Conservation (phyloP, 2,329 filamentous ascomycete genomes). For the Dactylellina parvicollis region DNA sequence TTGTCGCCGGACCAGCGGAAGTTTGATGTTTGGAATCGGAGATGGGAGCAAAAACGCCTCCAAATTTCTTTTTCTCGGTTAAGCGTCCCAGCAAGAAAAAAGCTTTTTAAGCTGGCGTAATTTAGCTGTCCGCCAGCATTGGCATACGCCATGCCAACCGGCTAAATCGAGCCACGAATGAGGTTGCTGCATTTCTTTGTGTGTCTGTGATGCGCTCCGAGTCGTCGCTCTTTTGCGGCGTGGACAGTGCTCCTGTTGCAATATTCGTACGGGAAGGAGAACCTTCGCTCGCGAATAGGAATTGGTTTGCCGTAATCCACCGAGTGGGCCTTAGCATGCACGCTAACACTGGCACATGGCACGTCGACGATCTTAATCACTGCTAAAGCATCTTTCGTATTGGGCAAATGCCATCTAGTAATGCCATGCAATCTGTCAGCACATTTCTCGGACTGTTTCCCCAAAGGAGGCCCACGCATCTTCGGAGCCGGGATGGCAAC, state of each 20-base stretch:
- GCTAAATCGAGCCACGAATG: slow-evolving; percentile 31
- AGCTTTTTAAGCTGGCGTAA: slow-evolving; percentile 54
- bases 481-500: neutral
- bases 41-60: slow-evolving; percentile 19
- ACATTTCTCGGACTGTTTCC: slow-evolving; percentile 23
- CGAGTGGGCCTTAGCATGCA: slow-evolving; percentile 17
- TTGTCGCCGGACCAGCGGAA: slow-evolving; percentile 46
- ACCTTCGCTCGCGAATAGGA: neutral
- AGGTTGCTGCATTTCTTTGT: slow-evolving; percentile 12
- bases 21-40: slow-evolving; percentile 18
- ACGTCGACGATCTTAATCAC: slow-evolving; percentile 42
- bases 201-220: slow-evolving; percentile 17
- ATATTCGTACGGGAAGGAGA: neutral
- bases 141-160: slow-evolving; percentile 54
- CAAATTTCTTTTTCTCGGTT: slow-evolving; percentile 53
- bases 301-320: slow-evolving; percentile 23
- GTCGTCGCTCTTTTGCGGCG: neutral
- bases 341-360: slow-evolving; percentile 44
- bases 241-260: neutral
- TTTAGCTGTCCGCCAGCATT: slow-evolving; percentile 43
- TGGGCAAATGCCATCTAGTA: neutral
- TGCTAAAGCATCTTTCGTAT: slow-evolving; percentile 33
- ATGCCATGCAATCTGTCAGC: slow-evolving; percentile 30
- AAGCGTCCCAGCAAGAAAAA: slow-evolving; percentile 41
- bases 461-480: slow-evolving; percentile 15